Evolutionary conservation across 2,329 filamentous ascomycete species (phyloP), one percentile per base, ranked within the genome.

Genomic region (Ophiosphaerella narmari): DNA sequence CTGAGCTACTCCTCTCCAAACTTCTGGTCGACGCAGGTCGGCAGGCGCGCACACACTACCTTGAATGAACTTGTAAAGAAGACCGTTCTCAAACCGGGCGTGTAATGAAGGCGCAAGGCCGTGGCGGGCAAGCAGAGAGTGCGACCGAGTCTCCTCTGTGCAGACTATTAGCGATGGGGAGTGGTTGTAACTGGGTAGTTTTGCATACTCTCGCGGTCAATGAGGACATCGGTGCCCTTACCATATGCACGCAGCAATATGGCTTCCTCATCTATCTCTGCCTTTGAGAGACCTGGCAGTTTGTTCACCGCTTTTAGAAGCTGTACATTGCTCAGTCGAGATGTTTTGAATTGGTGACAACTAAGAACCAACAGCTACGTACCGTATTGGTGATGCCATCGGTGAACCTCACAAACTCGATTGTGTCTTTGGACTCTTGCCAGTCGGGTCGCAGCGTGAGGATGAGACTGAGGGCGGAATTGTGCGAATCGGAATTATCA

Each of bases 301-400:
- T 80, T 83, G 71, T 90, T 90, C 68, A 89, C 76, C n/a, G 87
- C 86, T 73, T 92, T 92, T 57, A 91, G 80, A 41, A 93, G 79
- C 42, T 80, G 52, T 37, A 29, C 29, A 36, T 36, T 37, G 43
- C 47, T 52, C 51, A 53, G 57, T 54, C 45, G 29, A 38, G 34
- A 24, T 26, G 32, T 43, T 9, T 36, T 33, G 23, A 40, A 35
- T 35, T 35, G 41, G 18, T 8, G 35, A 13, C 37, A 39, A n/a
- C 24, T n/a, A 43, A 16, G 29, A 21, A 31, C 23, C 13, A 39
- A 45, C 24, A 14, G 31, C 39, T 46, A 79, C 81, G 61, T 76
- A 85, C 83, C 59, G 92, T 97, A 76, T 99, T 99, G 60, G 94
- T 99, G 77, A 97, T 99, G 69, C 94, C 94, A 68, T 99, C 94